A percentile compares a stretch with the other conserved stretches of the same genome.
Conservation (phyloP, 257 asterid genomes). For the Oldenlandia corymbosa region DNA sequence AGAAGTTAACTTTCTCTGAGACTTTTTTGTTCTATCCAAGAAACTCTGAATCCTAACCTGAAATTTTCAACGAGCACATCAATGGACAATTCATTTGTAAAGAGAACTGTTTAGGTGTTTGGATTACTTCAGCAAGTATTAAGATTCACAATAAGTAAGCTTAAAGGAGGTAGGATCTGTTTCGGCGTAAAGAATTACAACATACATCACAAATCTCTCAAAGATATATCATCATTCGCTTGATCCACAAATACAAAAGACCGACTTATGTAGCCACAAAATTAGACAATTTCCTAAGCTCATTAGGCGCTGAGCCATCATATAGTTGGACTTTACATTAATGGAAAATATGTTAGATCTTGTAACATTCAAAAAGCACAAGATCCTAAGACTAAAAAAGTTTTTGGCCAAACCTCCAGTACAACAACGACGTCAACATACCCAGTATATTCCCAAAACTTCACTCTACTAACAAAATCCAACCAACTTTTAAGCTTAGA, state of each 20-base stretch:
- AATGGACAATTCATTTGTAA: constrained; percentile 1
- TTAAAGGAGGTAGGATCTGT: background rate
- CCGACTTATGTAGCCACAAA: background rate
- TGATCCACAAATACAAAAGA: background rate
- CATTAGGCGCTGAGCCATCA: background rate
- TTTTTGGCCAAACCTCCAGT: too few species aligned
- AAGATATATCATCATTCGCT: background rate
- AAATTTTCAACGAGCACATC: constrained; percentile 1
- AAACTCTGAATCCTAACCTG: constrained; percentile 83
- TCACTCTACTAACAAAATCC: background rate
- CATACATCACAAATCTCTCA: background rate
- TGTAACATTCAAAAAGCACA: background rate
- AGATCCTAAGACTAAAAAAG: background rate
- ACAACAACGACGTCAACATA: too few species aligned
- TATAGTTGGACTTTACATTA: background rate
- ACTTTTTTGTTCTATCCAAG: constrained; percentile 64
- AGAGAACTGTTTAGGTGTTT: too few species aligned
- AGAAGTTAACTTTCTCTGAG: constrained; percentile 28
- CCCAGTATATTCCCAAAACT: too few species aligned
- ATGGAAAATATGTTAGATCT: background rate
- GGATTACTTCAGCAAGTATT: too few species aligned
- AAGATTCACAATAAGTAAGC: background rate
- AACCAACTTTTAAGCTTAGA: background rate
- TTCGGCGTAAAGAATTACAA: background rate
- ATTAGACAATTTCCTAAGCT: background rate